Conservation (phyloP, 805 yeast genomes). For the Ogataea dorogensis region DNA sequence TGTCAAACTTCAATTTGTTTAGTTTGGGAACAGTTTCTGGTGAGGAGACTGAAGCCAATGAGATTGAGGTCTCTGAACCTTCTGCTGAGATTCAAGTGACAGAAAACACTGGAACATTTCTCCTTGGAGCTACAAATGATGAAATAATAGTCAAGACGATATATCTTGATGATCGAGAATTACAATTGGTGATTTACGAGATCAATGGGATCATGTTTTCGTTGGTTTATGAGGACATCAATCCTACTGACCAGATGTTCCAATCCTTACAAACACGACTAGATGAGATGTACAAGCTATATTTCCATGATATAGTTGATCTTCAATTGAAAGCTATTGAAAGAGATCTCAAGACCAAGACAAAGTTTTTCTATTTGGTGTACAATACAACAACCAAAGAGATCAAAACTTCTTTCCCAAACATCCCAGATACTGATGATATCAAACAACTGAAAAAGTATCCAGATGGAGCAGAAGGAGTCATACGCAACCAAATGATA, state of each 20-base stretch:
- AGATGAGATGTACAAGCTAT: slow-evolving; percentile 22
- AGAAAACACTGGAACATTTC: slow-evolving; percentile 24
- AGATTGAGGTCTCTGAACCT: not conserved
- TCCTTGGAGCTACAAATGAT: slow-evolving; percentile 27
- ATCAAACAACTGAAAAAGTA: slow-evolving; percentile 13
- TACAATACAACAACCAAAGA: slow-evolving; percentile 19
- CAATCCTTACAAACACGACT: slow-evolving; percentile 18
- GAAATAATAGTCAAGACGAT: slow-evolving; percentile 17
- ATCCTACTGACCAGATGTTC: slow-evolving; percentile 7
- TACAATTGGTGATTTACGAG: slow-evolving; percentile 30
- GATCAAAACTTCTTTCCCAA: slow-evolving; percentile 29
- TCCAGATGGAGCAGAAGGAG: slow-evolving; percentile 6
- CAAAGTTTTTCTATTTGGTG: slow-evolving; percentile 26
- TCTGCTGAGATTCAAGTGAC: slow-evolving; percentile 10
- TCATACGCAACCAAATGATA: slow-evolving; percentile 17
- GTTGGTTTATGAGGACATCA: slow-evolving; percentile 17
- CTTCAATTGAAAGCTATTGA: slow-evolving; percentile 27
- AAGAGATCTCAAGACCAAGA: slow-evolving; percentile 13
- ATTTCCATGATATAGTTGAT: slow-evolving; percentile 28
- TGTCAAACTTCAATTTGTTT: slow-evolving; percentile 15
- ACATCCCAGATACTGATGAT: slow-evolving; percentile 29
- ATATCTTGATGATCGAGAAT: slow-evolving; percentile 4
- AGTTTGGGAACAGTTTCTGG: slow-evolving; percentile 10
- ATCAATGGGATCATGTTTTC: slow-evolving; percentile 30
- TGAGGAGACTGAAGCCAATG: slow-evolving; percentile 4